Evolutionary conservation across 2,329 filamentous ascomycete species (phyloP), one percentile per base, ranked within the genome.

Genomic region (Didymella pinodella): DNA sequence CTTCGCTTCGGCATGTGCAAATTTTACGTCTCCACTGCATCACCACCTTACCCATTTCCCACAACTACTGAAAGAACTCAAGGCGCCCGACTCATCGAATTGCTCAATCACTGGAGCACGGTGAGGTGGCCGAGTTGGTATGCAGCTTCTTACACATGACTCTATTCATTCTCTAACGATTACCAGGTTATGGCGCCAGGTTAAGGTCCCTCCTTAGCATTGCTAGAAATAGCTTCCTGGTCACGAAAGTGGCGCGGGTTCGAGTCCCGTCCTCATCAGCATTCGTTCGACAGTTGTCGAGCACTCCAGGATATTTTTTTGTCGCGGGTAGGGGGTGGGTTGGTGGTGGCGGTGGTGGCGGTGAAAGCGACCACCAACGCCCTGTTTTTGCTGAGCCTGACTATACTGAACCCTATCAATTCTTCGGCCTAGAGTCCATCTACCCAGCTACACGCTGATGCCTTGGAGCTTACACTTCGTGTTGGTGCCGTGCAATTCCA

Each of bases 221-320:
- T 44, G 41, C 41, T 44, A 22, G 12, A 10, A 28, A 28, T 8
- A 44, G 41, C 41, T 44, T 44, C 41, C 41, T 44, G 41, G 41
- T 44, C 41, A 44, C 41, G 41, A 44, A 44, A 44, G 41, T 44
- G 41, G 41, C 41, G 41, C 41, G 41, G 25, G 41, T 44, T 44
- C 41, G 41, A 44, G 41, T 44, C 41, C 25, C 41, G 41, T 44
- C 41, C 25, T 44, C 41, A 44, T 44, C 41, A 44, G 14, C 41
- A 44, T 44, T 44, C 41, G 41, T 44, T 44, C 41, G 41, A 28
- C 41, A 28, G 4, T 44, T 16, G 41, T 44, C 41, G 41, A 44
- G 41, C 41, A 44, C 41, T 28, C 41, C 41, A 44, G 41, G 41
- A 26, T 44, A 26, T 14, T 18, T 44, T 44, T 44, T 44, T 18